Base-by-base conservation (phyloP, 2,329 filamentous ascomycete genomes). In the Sordariomycetes sp. region DNA sequence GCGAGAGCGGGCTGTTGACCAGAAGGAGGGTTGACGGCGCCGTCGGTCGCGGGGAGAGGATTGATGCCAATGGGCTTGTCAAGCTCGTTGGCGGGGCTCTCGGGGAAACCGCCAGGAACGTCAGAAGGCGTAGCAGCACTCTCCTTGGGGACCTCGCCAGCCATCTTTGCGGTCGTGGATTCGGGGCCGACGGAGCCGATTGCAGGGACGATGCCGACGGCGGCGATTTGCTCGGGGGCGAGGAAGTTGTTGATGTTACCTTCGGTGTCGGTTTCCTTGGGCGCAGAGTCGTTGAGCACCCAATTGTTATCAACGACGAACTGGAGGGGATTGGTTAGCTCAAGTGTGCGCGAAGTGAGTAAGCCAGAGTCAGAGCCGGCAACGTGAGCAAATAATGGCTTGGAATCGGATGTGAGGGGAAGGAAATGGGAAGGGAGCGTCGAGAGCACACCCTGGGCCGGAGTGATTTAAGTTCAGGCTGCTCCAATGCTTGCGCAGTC, bases 191-290 rank as follows among this genome's bases (percentile, higher is more conserved):
- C 80, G 33, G 78, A 79, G 46, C 78, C 84, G 55, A 82, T 72
- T n/a, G n/a, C n/a, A n/a, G n/a, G n/a, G n/a, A n/a, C n/a, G n/a
- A n/a, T n/a, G n/a, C n/a, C n/a, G 39, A 72, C 60, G 38, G 70
- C 63, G 40, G 58, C 46, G 34, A 94, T 82, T 52, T 86, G 72
- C 42, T 86, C 75, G 38, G 82, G 77, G 26, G 75, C 73, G 37
- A 98, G 73, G 43, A 95, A 78, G 75, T 96, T 96, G 72, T 96
- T 96, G 49, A 87, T 69, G 71, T 90, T 94, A 50, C 84, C 82
- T 50, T 79, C 70, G 44, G 74, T 72, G 68, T 95, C 90, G 51
- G 77, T 75, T 63, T 95, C 88, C 61, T 82, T 80, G 39, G 84
- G 83, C 27, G 80, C 82, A 39, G 78, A 77, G 48, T 80, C 76